Conservation (phyloP, 1,284 basidiomycete genomes). For the Microstroma glucosiphilum region DNA sequence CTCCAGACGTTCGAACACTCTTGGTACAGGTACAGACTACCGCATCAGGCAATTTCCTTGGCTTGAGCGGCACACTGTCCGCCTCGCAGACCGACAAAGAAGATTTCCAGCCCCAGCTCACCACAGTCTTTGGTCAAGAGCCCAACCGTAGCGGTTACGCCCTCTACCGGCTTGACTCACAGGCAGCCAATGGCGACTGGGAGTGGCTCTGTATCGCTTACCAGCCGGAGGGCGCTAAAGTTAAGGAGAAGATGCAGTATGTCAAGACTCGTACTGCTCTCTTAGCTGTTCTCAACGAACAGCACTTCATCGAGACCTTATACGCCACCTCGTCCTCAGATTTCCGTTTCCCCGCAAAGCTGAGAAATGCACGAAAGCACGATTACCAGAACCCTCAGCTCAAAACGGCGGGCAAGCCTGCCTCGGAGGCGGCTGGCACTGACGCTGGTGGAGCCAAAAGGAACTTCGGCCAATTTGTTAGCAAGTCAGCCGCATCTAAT, state of each 20-base stretch:
- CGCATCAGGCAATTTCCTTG: neutral
- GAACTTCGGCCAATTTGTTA: slow-evolving; percentile 23
- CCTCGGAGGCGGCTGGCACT: slow-evolving; percentile 37
- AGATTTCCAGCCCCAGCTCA: neutral
- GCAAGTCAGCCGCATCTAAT: no score
- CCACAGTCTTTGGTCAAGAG: slow-evolving; percentile 26
- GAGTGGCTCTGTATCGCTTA: slow-evolving; percentile 43
- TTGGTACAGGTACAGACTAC: slow-evolving; percentile 1
- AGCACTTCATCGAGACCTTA: slow-evolving; percentile 40
- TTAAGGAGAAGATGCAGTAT: slow-evolving; percentile 44
- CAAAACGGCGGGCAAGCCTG: slow-evolving; percentile 24
- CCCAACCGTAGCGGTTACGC: slow-evolving; percentile 36
- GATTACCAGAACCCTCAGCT: slow-evolving; percentile 47
- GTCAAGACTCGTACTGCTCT: slow-evolving; percentile 32
- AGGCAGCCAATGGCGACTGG: slow-evolving; percentile 35
- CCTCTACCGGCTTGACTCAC: slow-evolving; percentile 35
- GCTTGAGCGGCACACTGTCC: neutral
- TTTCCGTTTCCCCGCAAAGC: slow-evolving; percentile 33
- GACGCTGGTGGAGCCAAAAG: slow-evolving; percentile 32
- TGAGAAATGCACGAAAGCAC: slow-evolving; percentile 40
- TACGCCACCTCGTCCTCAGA: slow-evolving; percentile 27
- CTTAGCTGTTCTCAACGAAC: slow-evolving; percentile 30
- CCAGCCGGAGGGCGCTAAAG: slow-evolving; percentile 38
- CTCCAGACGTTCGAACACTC: neutral
- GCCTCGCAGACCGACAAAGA: neutral